Conservation (phyloP, 2,329 filamentous ascomycete species). For the Dothideomycetes sp. region DNA sequence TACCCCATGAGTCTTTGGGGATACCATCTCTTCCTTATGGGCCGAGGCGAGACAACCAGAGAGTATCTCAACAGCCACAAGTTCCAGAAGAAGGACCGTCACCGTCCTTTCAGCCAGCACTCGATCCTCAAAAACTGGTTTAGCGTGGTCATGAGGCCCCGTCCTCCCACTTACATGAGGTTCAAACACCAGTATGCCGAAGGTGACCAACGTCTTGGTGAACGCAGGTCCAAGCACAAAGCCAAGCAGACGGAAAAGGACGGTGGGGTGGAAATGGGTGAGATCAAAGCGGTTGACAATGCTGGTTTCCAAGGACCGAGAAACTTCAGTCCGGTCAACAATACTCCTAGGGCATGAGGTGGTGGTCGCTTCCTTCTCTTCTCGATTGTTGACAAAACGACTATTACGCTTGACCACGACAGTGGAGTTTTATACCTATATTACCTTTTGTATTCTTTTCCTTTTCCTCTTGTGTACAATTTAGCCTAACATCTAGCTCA, state of each 20-base stretch:
- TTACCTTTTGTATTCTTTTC: no score
- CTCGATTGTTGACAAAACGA: no score
- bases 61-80: slow-evolving; percentile 96
- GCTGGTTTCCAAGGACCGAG: slow-evolving; percentile 26
- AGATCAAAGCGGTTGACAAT: slow-evolving; percentile 22
- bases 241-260: slow-evolving; percentile 44
- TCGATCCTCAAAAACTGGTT: slow-evolving; percentile 69
- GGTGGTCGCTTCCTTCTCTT: no score
- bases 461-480: no score
- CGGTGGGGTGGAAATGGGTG: slow-evolving; percentile 63
- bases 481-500: no score
- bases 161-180: slow-evolving; percentile 77
- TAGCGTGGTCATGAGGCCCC: slow-evolving; percentile 70
- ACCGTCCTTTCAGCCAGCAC: slow-evolving; percentile 79
- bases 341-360: slow-evolving; percentile 14
- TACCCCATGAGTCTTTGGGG: slow-evolving; percentile 78
- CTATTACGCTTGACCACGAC: no score
- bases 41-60: slow-evolving; percentile 83
- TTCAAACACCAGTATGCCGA: slow-evolving; percentile 70
- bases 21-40: slow-evolving; percentile 89
- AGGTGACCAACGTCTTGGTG: slow-evolving; percentile 77
- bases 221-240: slow-evolving; percentile 40
- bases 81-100: slow-evolving; percentile 83
- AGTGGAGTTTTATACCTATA: no score
- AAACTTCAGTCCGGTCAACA: slow-evolving; percentile 16